Evolutionary conservation across 257 asterid genomes (phyloP).

Genomic region (Rhazya stricta): DNA sequence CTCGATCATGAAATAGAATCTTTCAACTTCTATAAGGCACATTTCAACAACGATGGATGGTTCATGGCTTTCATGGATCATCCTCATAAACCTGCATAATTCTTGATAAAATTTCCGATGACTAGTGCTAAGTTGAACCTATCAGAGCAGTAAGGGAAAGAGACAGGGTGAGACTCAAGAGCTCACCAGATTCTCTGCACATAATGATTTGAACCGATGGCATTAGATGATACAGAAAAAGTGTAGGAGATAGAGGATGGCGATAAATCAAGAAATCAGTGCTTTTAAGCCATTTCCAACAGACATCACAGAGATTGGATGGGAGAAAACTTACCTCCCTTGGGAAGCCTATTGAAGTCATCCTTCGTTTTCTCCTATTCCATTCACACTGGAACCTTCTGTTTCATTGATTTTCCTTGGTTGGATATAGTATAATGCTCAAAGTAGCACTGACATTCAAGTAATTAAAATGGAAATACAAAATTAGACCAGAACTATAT

Average conservation of each 20-base stretch:
- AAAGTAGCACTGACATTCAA: neutral
- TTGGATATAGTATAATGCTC: neutral
- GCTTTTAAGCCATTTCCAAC: neutral
- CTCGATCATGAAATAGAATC: too few species aligned
- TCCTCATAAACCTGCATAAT: neutral
- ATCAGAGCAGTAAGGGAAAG: too few species aligned
- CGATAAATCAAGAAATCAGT: neutral
- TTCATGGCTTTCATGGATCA: too few species aligned
- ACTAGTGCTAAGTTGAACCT: neutral
- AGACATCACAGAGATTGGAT: too few species aligned
- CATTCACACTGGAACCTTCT: too few species aligned
- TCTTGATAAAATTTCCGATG: neutral
- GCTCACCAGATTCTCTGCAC: too few species aligned
- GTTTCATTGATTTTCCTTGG: neutral
- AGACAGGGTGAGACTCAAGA: too few species aligned
- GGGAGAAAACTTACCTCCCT: neutral
- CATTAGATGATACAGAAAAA: too few species aligned
- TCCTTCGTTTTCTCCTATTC: too few species aligned
- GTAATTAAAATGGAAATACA: neutral
- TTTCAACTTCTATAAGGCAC: too few species aligned
- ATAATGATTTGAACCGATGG: too few species aligned
- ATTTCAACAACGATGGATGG: too few species aligned
- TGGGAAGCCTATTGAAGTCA: neutral
- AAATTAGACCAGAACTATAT: neutral
- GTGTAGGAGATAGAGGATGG: neutral